Conservation (phyloP, 257 asterid genomes). For the Fraxinus cuspidata region DNA sequence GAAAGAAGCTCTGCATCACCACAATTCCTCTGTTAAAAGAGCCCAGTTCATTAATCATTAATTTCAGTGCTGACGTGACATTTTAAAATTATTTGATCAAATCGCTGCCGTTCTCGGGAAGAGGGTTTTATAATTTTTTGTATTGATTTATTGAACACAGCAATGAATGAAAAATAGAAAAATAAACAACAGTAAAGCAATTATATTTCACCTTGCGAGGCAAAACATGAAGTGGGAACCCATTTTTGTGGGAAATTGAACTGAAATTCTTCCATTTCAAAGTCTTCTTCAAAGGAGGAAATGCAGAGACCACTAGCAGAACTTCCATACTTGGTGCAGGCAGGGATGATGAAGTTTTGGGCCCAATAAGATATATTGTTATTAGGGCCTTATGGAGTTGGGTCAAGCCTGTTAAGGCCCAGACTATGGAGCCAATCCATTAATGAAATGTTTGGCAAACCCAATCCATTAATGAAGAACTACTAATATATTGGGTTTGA, state of each 20-base stretch:
- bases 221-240: neutral
- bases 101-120: neutral
- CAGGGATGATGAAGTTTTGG: neutral
- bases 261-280: constrained; percentile 21
- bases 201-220: constrained; percentile 26
- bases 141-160: neutral
- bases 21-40: constrained; percentile 5
- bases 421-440: neutral
- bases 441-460: too few species aligned
- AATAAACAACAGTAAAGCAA: neutral
- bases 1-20: constrained; percentile 28
- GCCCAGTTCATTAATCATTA: neutral
- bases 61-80: neutral
- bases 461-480: too few species aligned
- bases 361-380: neutral
- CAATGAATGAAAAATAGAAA: neutral
- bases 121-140: too few species aligned
- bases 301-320: constrained; percentile 20
- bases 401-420: neutral
- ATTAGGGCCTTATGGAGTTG: neutral
- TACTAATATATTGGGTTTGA: neutral
- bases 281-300: constrained; percentile 9
- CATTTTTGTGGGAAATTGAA: constrained; percentile 18
- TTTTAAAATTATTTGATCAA: too few species aligned
- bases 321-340: constrained; percentile 27